Conservation (phyloP, 1,139 yeast species). For the Pichia kudriavzevii region DNA sequence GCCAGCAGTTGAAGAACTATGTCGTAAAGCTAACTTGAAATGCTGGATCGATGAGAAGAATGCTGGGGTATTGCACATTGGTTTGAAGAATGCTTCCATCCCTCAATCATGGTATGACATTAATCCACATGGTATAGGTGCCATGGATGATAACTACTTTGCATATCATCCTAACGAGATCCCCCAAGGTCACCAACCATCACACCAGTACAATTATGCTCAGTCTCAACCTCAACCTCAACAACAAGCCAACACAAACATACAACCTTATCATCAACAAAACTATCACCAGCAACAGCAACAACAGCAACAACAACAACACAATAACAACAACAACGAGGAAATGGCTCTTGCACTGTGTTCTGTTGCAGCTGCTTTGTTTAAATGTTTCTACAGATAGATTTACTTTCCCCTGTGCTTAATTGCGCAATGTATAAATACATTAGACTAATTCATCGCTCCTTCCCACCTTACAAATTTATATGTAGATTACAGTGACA, state of each 20-base stretch:
- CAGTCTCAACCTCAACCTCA: conserved; percentile 6
- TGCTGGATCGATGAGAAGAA: conserved; percentile 63
- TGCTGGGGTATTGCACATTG: conserved; percentile 72
- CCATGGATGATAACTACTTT: conserved; percentile 23
- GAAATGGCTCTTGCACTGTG: conserved; percentile 2
- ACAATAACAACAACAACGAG: conserved; percentile 1
- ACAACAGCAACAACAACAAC: conserved; percentile 25
- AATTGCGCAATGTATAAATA: not conserved
- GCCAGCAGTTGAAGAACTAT: conserved; percentile 80
- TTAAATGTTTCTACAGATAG: conserved; percentile 3
- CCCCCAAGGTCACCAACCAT: no score
- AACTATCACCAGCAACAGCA: conserved; percentile 27
- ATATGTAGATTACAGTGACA: no score
- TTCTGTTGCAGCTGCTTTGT: not conserved
- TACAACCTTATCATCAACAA: conserved; percentile 12
- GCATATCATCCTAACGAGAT: conserved; percentile 17
- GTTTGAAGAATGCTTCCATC: conserved; percentile 43
- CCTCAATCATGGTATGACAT: conserved; percentile 43
- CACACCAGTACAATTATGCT: conserved; percentile 1
- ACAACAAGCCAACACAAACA: conserved; percentile 8
- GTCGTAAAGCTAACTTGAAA: conserved; percentile 54
- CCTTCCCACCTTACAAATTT: no score
- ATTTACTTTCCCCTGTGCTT: not conserved
- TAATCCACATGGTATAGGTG: conserved; percentile 26
- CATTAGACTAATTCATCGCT: no score